Conservation (phyloP, 371 early-diverging fungal species). For the Blyttiomyces sp. region DNA sequence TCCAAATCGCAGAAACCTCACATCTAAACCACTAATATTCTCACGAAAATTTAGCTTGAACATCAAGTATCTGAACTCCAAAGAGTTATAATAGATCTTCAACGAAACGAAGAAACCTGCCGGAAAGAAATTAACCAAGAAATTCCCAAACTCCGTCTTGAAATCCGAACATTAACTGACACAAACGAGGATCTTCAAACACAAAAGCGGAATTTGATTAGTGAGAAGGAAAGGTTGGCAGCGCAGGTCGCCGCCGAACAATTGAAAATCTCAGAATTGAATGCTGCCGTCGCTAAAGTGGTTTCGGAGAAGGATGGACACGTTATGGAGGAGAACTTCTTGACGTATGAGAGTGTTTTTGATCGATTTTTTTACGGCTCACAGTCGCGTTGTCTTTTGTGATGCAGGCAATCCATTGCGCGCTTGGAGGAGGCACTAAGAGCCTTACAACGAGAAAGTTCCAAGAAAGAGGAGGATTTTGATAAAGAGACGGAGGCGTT, state of each 20-base stretch:
- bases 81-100: conserved; percentile 8
- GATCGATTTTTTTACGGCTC: too few relatives aligned
- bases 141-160: not conserved
- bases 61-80: conserved; percentile 12
- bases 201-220: not conserved
- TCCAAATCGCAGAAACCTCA: too few relatives aligned
- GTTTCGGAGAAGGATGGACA: too few relatives aligned
- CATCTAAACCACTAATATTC: not conserved
- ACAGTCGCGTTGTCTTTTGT: too few relatives aligned
- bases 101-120: conserved; percentile 2
- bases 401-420: too few relatives aligned
- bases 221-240: not conserved
- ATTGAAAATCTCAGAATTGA: too few relatives aligned
- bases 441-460: conserved; percentile 3
- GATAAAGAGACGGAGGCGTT: conserved; percentile 10
- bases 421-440: conserved; percentile 12
- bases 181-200: not conserved
- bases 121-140: not conserved
- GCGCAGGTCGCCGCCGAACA: too few relatives aligned
- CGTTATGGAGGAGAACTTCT: too few relatives aligned
- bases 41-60: not conserved
- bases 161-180: not conserved
- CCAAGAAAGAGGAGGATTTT: conserved; percentile 13
- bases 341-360: too few relatives aligned
- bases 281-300: too few relatives aligned